phyloP scores from a whole-genome alignment of 2,329 filamentous ascomycete species.

The Hypoxylon sp. region DNA sequence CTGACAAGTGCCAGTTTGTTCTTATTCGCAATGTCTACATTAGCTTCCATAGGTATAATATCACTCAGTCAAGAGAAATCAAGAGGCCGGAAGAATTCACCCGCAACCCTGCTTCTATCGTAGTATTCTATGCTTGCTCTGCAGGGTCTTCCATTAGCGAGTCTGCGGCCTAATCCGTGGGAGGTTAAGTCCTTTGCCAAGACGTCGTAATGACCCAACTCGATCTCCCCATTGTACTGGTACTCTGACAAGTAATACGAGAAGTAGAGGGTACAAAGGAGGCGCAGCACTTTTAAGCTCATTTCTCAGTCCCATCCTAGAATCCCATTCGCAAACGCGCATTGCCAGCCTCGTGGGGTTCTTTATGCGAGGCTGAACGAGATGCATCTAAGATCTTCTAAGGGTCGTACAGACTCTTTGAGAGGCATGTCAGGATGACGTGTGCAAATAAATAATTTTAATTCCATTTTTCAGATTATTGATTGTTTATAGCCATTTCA shows the following conservation, averaged over 20 bases:
- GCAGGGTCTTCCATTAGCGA: constrained; percentile 20
- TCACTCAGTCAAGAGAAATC: constrained; percentile 8
- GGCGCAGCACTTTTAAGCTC: constrained; percentile 31
- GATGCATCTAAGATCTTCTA: constrained; percentile 11
- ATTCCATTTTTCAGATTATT: background rate
- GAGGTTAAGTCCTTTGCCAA: constrained; percentile 35
- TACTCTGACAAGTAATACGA: constrained; percentile 37
- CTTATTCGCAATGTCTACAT: background rate
- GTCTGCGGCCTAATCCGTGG: constrained; percentile 16
- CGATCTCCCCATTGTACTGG: constrained; percentile 35
- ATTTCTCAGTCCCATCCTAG: constrained; percentile 16
- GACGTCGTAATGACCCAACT: constrained; percentile 27
- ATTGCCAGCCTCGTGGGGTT: constrained; percentile 20
- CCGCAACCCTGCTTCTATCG: constrained; percentile 12
- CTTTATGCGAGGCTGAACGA: constrained; percentile 32
- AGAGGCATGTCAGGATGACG: constrained; percentile 17
- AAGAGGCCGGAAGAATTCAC: constrained; percentile 13
- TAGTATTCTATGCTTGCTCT: constrained; percentile 10
- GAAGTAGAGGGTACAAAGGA: constrained; percentile 36
- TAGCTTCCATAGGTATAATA: constrained; percentile 1
- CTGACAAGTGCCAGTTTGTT: background rate
- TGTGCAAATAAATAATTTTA: background rate
- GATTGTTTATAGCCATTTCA: background rate
- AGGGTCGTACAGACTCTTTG: background rate
- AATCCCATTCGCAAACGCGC: background rate